These are phyloP conservation scores for Oropetium thomaeum DNA, from an alignment of 176 grass and related monocot species.

Conservation along the genomic window DNA sequence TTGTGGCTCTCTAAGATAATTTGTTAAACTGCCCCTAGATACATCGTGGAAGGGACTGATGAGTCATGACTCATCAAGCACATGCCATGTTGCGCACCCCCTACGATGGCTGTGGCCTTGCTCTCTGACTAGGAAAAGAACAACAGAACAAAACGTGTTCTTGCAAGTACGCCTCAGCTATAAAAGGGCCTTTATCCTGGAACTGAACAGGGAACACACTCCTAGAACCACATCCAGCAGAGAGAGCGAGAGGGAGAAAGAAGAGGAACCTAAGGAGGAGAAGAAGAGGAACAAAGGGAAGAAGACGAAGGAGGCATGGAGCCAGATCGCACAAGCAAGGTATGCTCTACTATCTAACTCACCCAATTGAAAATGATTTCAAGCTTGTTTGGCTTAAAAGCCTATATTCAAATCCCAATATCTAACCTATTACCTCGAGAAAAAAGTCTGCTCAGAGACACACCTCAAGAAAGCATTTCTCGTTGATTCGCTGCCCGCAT, in stretches of 20 bases:
- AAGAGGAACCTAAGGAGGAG: background rate
- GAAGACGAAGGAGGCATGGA: conserved; percentile 21
- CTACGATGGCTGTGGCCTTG: conserved; percentile 8
- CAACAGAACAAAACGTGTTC: conserved; percentile 13
- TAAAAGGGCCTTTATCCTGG: background rate
- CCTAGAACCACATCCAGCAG: background rate
- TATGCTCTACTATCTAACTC: conserved; percentile 22
- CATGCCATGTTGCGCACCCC: background rate
- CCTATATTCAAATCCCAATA: background rate
- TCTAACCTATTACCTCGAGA: background rate
- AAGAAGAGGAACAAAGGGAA: background rate
- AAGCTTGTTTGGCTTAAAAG: background rate
- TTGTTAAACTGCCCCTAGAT: background rate
- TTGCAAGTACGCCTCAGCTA: background rate
- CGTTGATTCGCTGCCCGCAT: background rate
- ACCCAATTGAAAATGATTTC: background rate
- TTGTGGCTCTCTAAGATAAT: background rate
- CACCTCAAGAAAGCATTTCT: background rate
- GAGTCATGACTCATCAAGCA: conserved; percentile 25
- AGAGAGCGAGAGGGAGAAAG: too few relatives aligned
- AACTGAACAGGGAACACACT: background rate
- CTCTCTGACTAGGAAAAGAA: background rate
- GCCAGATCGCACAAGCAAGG: conserved; percentile 3
- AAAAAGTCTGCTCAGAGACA: background rate
- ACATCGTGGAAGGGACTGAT: background rate